Percentiles rank a stretch among this genome's conserved stretches.
phyloP scores from a whole-genome alignment of 371 early-diverging fungal species.

The Globomyces sp. region DNA sequence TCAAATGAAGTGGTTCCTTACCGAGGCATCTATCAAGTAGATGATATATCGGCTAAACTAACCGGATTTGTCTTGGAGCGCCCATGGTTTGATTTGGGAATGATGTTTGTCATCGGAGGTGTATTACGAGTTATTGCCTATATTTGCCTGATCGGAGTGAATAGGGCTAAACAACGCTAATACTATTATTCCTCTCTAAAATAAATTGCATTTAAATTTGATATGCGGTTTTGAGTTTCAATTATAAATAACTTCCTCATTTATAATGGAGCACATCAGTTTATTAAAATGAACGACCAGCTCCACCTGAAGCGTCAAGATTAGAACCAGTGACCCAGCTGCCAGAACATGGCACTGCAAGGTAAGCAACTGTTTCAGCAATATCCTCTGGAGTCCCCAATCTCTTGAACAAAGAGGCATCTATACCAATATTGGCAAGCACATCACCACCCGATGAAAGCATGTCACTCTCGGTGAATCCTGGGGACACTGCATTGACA shows the following conservation, averaged over 20 bases:
- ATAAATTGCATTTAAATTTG: too few relatives aligned
- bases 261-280: too few relatives aligned
- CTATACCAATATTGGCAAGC: not conserved
- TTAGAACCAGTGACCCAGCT: conserved; percentile 1
- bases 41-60: not conserved
- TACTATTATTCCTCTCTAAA: not conserved
- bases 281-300: not conserved
- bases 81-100: not conserved
- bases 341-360: conserved; percentile 20
- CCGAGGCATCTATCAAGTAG: not conserved
- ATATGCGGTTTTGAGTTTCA: too few relatives aligned
- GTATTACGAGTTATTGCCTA: not conserved
- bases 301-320: not conserved
- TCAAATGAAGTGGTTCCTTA: not conserved
- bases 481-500: conserved; percentile 55
- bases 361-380: conserved; percentile 27
- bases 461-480: conserved; percentile 16
- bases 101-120: not conserved
- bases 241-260: too few relatives aligned
- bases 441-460: conserved; percentile 9
- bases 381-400: conserved; percentile 30
- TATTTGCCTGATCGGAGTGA: not conserved
- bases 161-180: conserved; percentile 2
- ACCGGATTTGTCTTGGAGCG: not conserved
- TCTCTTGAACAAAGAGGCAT: conserved; percentile 20